A percentile compares a stretch with the other conserved stretches of the same genome.
These are phyloP conservation scores for Papilionanthe hybrid DNA, from an alignment of 116 monocot genomes.

Conservation along the genomic window DNA sequence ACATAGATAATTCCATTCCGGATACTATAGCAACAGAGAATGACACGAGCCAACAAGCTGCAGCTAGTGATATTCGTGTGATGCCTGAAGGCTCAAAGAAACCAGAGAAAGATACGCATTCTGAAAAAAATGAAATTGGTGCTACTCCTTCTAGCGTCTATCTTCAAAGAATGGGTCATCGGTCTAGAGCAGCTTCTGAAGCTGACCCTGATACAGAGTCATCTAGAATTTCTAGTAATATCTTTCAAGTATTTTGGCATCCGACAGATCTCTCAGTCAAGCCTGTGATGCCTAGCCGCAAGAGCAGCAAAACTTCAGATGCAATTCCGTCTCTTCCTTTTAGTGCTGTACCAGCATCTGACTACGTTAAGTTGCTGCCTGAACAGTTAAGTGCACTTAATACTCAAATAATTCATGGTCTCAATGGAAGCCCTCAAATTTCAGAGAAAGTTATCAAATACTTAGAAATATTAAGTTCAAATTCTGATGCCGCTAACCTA, in stretches of 20 bases:
- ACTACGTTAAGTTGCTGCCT: slow-evolving; percentile 68
- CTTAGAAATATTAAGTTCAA: slow-evolving; percentile 74
- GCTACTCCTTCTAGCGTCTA: slow-evolving; percentile 43
- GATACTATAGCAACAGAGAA: slow-evolving; percentile 33
- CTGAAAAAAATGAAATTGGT: slow-evolving; percentile 31
- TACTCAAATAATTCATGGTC: slow-evolving; percentile 48
- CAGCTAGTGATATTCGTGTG: slow-evolving; percentile 14
- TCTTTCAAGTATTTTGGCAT: slow-evolving; percentile 73
- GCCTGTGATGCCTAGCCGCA: slow-evolving; percentile 87
- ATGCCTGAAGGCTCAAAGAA: slow-evolving; percentile 28
- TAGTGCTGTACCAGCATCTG: slow-evolving; percentile 48
- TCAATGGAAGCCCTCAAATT: slow-evolving; percentile 56
- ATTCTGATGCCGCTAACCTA: slow-evolving; percentile 83
- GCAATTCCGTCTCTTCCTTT: slow-evolving; percentile 46
- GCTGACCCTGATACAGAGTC: slow-evolving; percentile 35
- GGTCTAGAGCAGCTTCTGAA: slow-evolving; percentile 27
- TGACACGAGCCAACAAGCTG: slow-evolving; percentile 21
- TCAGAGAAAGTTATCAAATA: slow-evolving; percentile 76
- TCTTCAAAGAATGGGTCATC: slow-evolving; percentile 35
- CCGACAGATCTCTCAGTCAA: slow-evolving; percentile 74
- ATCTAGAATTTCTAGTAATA: slow-evolving; percentile 18
- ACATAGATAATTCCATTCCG: slow-evolving; percentile 20
- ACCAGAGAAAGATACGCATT: slow-evolving; percentile 28
- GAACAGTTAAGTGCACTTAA: slow-evolving; percentile 58
- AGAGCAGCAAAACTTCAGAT: slow-evolving; percentile 61